Evolutionary conservation across 108 stramenopile genomes (phyloP).

Genomic region (Skeletonema grethae): DNA sequence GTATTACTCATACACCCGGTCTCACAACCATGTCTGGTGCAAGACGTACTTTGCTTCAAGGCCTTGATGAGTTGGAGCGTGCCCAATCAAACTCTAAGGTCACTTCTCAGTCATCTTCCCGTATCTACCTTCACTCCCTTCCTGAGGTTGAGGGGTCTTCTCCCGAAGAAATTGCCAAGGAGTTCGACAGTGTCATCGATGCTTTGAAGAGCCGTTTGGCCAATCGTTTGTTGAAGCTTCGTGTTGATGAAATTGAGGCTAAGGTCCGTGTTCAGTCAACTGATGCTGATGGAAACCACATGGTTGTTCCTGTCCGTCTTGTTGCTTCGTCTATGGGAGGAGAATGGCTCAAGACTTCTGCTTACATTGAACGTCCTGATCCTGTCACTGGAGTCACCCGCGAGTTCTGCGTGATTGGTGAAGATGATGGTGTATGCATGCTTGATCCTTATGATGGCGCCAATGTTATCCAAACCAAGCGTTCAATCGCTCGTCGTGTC

Average conservation of each 20-base stretch:
- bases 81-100: constrained; percentile 93
- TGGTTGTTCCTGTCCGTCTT: constrained; percentile 86
- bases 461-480: constrained; percentile 93
- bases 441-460: constrained; percentile 91
- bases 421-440: constrained; percentile 76
- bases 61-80: constrained; percentile 95
- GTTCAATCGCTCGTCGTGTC: constrained; percentile 94
- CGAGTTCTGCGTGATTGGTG: constrained; percentile 87
- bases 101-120: constrained; percentile 83
- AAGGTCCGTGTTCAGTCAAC: constrained; percentile 78
- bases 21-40: constrained; percentile 72
- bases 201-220: constrained; percentile 84
- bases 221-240: constrained; percentile 88
- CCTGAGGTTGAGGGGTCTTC: constrained; percentile 75
- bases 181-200: constrained; percentile 74
- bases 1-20: constrained; percentile 89
- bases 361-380: constrained; percentile 91
- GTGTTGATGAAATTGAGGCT: constrained; percentile 98
- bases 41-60: constrained; percentile 77
- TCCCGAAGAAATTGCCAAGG: constrained; percentile 67
- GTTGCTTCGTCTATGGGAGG: constrained; percentile 95
- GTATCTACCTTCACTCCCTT: constrained; percentile 93
- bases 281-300: constrained; percentile 64
- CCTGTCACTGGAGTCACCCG: constrained; percentile 92
- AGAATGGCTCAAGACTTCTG: constrained; percentile 91